These are phyloP conservation scores for Cyberlindnera petersonii DNA, from an alignment of 805 yeast species.

Conservation along the genomic window DNA sequence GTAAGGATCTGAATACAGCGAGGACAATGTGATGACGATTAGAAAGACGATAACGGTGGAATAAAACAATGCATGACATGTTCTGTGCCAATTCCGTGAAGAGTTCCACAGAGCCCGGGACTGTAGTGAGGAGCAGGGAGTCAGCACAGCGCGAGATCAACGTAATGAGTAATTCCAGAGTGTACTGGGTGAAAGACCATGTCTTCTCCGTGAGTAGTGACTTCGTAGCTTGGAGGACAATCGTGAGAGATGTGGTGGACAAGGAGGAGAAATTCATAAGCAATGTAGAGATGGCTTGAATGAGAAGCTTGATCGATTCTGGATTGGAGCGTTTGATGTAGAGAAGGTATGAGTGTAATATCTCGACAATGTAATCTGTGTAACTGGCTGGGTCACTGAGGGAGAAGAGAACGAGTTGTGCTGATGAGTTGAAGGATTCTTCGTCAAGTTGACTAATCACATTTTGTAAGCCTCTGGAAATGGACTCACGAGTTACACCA, in stretches of 20 bases:
- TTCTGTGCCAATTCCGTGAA: constrained; percentile 40
- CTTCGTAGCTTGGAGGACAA: constrained; percentile 31
- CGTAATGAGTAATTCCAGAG: constrained; percentile 52
- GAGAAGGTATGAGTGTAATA: constrained; percentile 19
- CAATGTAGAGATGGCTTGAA: constrained; percentile 18
- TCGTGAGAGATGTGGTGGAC: not conserved
- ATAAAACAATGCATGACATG: constrained; percentile 56
- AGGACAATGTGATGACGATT: constrained; percentile 70
- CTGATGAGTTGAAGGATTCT: constrained; percentile 15
- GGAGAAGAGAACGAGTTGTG: constrained; percentile 21
- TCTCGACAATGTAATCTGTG: constrained; percentile 19
- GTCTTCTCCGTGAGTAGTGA: constrained; percentile 42
- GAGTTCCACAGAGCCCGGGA: constrained; percentile 10
- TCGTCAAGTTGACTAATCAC: constrained; percentile 11
- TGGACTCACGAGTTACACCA: constrained; percentile 14
- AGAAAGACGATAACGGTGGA: constrained; percentile 65
- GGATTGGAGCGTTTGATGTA: constrained; percentile 11
- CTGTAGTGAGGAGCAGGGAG: not conserved
- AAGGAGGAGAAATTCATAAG: constrained; percentile 4
- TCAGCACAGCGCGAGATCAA: constrained; percentile 31
- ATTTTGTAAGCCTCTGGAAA: constrained; percentile 24
- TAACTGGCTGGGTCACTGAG: constrained; percentile 13
- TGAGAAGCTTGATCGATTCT: constrained; percentile 7
- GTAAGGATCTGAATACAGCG: constrained; percentile 42
- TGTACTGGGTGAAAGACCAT: constrained; percentile 63